Base-by-base conservation (phyloP, 2,329 filamentous ascomycete species). In the Epichloe sylvatica region DNA sequence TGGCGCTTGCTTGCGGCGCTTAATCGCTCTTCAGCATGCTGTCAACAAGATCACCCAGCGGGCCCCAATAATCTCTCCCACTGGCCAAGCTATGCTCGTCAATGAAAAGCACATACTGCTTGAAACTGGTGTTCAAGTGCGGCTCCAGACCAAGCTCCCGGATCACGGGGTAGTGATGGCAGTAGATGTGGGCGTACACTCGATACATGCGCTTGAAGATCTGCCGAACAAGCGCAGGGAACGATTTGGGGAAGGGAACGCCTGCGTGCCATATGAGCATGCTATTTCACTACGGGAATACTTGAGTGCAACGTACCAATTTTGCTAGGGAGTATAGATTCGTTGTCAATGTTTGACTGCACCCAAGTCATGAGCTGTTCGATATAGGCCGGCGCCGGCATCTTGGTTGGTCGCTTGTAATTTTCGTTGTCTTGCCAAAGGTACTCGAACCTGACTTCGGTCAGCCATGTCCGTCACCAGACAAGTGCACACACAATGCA, bases 151-250 rank as follows among this genome's bases (percentile, higher is more conserved):
- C 92, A 38, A 98, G 78, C 65, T 96, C 89, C 52, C 94, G 85
- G 58, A 98, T 84, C 57, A 98, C 90, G 36, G 90, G 90, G 70
- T 98, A 98, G 72, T 98, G 92, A 69, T 98, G 92, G 74, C 94
- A 98, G 79, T 98, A 98, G 60, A 98, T 95, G 71, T 98, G 92
- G 41, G 92, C 92, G 67, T 98, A 98, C 54, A 98, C 91, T 58
- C 92, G 85, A 71, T 97, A 98, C 72, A 98, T 84, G 63, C 92
- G 85, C 77, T 98, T 98, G 80, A 97, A 97, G 65, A 98, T 89
- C 70, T 96, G 91, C 57, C 88, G 85, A 54, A 96, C 83, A 50
- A 95, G 83, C 50, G 81, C 75, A 7, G 87, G 84, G 70, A 98
- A 98, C 19, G 84, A 83, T 65, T 94, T 92, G 49, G 92, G 90